phyloP scores from a whole-genome alignment of 352 stramenopile species.

The Phytophthora fragariaefolia region DNA sequence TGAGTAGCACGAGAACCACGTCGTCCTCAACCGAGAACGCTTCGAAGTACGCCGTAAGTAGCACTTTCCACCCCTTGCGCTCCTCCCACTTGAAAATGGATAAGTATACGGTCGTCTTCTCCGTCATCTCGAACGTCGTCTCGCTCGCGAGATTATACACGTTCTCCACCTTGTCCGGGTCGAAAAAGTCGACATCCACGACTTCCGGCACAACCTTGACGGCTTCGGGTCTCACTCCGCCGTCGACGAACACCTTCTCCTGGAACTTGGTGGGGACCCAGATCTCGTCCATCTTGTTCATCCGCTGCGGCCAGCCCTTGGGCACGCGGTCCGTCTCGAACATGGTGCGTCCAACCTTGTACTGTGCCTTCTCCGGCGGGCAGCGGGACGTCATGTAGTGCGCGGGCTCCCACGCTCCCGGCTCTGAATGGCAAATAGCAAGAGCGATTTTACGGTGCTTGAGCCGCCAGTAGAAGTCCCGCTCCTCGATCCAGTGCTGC shows the following conservation, averaged over 20 bases:
- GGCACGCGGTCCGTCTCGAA: slow-evolving; percentile 95
- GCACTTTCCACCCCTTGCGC: slow-evolving; percentile 90
- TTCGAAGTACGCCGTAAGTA: slow-evolving; percentile 87
- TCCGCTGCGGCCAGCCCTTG: slow-evolving; percentile 84
- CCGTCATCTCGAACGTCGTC: slow-evolving; percentile 37
- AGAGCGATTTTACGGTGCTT: slow-evolving; percentile 53
- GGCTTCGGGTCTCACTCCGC: slow-evolving; percentile 55
- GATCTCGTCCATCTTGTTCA: slow-evolving; percentile 94
- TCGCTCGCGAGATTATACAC: slow-evolving; percentile 60
- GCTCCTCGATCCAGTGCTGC: slow-evolving; percentile 79
- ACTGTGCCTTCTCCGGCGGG: slow-evolving; percentile 55
- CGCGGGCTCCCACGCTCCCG: slow-evolving; percentile 90
- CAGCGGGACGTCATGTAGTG: slow-evolving; percentile 75
- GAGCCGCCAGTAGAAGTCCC: slow-evolving; percentile 69
- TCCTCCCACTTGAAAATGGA: slow-evolving; percentile 96
- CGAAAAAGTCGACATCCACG: slow-evolving; percentile 92
- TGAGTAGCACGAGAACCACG: slow-evolving; percentile 87
- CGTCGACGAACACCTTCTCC: slow-evolving; percentile 71
- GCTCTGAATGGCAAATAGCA: slow-evolving; percentile 93
- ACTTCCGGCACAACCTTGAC: slow-evolving; percentile 87
- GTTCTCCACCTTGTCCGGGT: slow-evolving; percentile 53
- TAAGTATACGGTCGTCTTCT: slow-evolving; percentile 82
- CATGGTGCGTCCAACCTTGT: slow-evolving; percentile 92
- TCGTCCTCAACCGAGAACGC: slow-evolving; percentile 66
- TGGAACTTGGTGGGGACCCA: slow-evolving; percentile 93